Base-by-base conservation (phyloP, 805 yeast species). In the Sungouiella thailandica region DNA sequence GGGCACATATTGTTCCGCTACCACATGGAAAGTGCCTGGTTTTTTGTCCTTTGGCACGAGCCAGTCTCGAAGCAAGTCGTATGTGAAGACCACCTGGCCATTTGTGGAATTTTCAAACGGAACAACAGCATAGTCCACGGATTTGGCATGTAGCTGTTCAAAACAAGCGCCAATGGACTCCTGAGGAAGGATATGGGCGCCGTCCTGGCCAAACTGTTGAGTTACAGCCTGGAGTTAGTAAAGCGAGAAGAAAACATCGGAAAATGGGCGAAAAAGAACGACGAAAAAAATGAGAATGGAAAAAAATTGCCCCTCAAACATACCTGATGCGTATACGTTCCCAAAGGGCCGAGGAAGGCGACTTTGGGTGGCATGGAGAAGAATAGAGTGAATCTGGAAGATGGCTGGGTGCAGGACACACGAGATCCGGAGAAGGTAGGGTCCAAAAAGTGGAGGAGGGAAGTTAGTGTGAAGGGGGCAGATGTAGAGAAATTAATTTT, bases 81-180 rank as follows among this genome's bases (percentile, higher is more conserved):
- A 80, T 0, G 96, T 85, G 51, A 81, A 75, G 1, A 80, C 83
- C 5, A 93, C 98, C 45, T 83, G 89, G 0, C 98, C 98, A 57
- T 90, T 93, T 2, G 97, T 83, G 3, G 97, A 88, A 61, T 90
- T 90, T 50, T 90, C 97, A 46, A 86, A 75, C 1, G 98, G 98
- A 2, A 93, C 83, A 8, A 88, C 82, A 0, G 90, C 80, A 50
- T 65, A 79, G 34, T 78, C 80, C n/a, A 78, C 78, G 3, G 49
- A 46, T 13, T 60, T 60, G 3, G 57, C 45, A 22, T 69, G 57
- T 7, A 82, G 59, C 1, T 64, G 55, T 30, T 68, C 63, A 53
- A 90, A 83, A 52, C 97, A 90, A 16, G 75, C 77, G 11, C 60
- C 61, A 17, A 76, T 76, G 6, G 70, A 58, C 3, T 55, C 39